Evolutionary conservation across 2,329 filamentous ascomycete genomes (phyloP).

Genomic region (Parascedosporium putredinis): DNA sequence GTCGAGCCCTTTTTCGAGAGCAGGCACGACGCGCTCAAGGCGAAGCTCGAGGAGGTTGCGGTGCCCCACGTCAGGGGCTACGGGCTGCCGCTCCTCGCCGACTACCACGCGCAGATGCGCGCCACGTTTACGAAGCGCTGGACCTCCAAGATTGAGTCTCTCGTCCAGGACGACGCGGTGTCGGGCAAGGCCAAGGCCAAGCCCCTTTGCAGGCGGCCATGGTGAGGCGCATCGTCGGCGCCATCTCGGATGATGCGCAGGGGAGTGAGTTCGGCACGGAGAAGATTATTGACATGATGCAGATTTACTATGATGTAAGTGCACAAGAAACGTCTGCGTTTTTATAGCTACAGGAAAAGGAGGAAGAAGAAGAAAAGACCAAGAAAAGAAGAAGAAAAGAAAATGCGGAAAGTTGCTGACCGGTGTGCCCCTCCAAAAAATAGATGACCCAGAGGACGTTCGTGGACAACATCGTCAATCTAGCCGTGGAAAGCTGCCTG

Average conservation of each 20-base stretch:
- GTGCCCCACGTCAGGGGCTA: slow-evolving; percentile 24
- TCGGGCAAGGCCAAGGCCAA: too few species aligned
- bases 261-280: slow-evolving; percentile 24
- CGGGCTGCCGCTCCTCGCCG: slow-evolving; percentile 21
- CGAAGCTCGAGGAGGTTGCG: slow-evolving; percentile 29
- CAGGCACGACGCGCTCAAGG: slow-evolving; percentile 17
- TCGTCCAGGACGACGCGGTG: not conserved
- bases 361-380: too few species aligned
- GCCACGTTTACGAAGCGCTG: slow-evolving; percentile 11
- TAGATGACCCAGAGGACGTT: slow-evolving; percentile 33
- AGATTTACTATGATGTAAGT: slow-evolving; percentile 31
- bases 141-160: not conserved
- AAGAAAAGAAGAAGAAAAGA: too few species aligned
- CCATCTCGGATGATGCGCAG: slow-evolving; percentile 8
- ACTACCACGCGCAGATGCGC: slow-evolving; percentile 17
- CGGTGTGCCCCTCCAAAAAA: too few species aligned
- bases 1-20: slow-evolving; percentile 24
- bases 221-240: too few species aligned
- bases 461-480: slow-evolving; percentile 35
- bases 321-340: too few species aligned
- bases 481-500: slow-evolving; percentile 38
- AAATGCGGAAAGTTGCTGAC: too few species aligned
- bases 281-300: slow-evolving; percentile 32
- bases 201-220: too few species aligned
- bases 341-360: too few species aligned